Conservation (phyloP, 2,329 filamentous ascomycete genomes). For the Orbilia javanica region DNA sequence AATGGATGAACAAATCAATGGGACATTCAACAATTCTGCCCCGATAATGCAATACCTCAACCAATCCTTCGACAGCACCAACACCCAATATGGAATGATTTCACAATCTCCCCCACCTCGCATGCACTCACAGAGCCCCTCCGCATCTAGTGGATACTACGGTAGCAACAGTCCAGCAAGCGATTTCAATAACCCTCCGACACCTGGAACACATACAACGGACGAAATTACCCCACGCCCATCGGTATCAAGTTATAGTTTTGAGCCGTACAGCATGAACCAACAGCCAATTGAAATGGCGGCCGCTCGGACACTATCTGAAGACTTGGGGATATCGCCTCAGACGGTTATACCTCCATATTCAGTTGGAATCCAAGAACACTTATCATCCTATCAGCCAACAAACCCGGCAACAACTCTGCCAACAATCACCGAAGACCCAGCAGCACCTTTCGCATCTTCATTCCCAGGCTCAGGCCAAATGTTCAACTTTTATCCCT, state of each 20-base stretch:
- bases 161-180: constrained; percentile 57
- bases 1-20: constrained; percentile 56
- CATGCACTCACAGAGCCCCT: constrained; percentile 55
- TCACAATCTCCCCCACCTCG: constrained; percentile 55
- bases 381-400: constrained; percentile 38
- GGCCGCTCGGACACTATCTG: constrained; percentile 39
- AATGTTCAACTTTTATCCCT: constrained; percentile 51
- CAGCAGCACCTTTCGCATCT: constrained; percentile 11
- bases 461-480: constrained; percentile 48
- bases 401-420: constrained; percentile 33
- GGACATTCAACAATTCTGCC: constrained; percentile 42
- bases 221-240: constrained; percentile 53
- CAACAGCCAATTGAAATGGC: constrained; percentile 20
- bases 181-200: constrained; percentile 56
- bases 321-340: constrained; percentile 52
- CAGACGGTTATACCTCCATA: constrained; percentile 45
- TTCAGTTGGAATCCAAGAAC: constrained; percentile 34
- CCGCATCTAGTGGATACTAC: constrained; percentile 55
- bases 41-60: constrained; percentile 53
- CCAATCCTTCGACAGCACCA: constrained; percentile 41
- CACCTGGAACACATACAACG: constrained; percentile 44
- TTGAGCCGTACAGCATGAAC: constrained; percentile 50
- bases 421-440: constrained; percentile 41
- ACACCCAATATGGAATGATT: constrained; percentile 49
- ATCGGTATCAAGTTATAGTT: constrained; percentile 44